These are phyloP conservation scores for Abortiporus biennis DNA, from an alignment of 1,284 basidiomycete species.

Conservation along the genomic window DNA sequence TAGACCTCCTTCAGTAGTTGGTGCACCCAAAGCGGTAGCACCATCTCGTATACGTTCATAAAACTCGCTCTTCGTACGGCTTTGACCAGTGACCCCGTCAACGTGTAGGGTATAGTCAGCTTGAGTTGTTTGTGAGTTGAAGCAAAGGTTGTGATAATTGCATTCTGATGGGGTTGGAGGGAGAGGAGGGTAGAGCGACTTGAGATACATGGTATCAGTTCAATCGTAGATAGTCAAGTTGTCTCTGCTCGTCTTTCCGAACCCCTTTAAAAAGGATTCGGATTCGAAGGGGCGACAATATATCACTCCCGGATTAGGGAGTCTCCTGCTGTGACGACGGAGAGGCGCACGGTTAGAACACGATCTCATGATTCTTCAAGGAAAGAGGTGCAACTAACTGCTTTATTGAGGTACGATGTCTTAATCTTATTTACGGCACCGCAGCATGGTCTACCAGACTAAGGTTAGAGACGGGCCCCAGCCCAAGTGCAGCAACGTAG, in stretches of 20 bases:
- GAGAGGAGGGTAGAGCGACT: constrained; percentile 4
- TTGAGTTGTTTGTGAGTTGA: neutral
- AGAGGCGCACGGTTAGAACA: neutral
- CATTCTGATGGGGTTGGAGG: constrained; percentile 3
- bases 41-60: constrained; percentile 40
- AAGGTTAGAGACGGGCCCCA: no score
- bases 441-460: no score
- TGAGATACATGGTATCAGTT: constrained; percentile 3
- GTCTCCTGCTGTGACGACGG: neutral
- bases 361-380: neutral
- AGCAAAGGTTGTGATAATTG: constrained; percentile 6
- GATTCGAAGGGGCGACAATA: neutral
- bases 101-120: constrained; percentile 41
- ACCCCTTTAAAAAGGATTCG: neutral
- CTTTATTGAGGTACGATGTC: no score
- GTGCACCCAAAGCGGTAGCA: constrained; percentile 43
- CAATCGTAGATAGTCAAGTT: neutral
- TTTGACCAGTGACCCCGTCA: constrained; percentile 42
- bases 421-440: no score
- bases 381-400: neutral
- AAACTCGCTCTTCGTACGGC: constrained; percentile 38
- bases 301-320: neutral
- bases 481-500: no score
- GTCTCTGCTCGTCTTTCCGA: neutral
- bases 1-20: constrained; percentile 40